Evolutionary conservation across 1,139 yeast species (phyloP), one percentile per base, ranked within the genome.

Genomic region (Kurtzmaniella quercitrusa): DNA sequence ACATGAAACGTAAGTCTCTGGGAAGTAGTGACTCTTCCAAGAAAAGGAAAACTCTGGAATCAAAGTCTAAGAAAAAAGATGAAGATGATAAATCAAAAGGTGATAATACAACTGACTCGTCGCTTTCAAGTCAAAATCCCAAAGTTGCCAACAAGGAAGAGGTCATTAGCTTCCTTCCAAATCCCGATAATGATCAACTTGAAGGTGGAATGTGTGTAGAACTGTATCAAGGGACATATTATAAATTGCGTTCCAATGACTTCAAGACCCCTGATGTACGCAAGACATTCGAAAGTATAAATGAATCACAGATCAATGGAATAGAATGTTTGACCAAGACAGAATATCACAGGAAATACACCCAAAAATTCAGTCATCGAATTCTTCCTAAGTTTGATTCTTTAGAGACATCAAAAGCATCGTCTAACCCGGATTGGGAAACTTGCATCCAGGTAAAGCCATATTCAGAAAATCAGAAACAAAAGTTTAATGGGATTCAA

Each of bases 401-500:
- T 11, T 9, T 16, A 5, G 31, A 65, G 4, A 16, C 5, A 14
- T 15, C 17, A 38, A 59, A 57, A 40, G 48, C 51, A 10, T 48
- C 44, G 46, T 68, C 67, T 34, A 12, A 18, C 17, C 10, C 36
- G 5, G 7, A 31, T 31, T 9, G 11, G 44, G 57, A 59, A 39
- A 56, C 66, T 0, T 49, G 56, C 3, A 56, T 71, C 9, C 68
- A 65, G 47, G 77, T 73, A 3, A 77, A 72, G 53, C 63, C 73
- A 1, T 72, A 77, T 43, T 65, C 77, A 1, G 88, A 82, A 43
- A 75, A 73, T 45, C 73, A 77, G 34, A 80, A 81, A 51, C 77
- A 77, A 45, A 79, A 79, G 55, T 88, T 85, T 53, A 79, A 81
- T 39, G 96, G 96, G 0, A 77, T 87, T 40, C 74, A 87, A 1